Evolutionary conservation across 2,329 filamentous ascomycete species (phyloP).

Genomic region (Didymella keratinophila): DNA sequence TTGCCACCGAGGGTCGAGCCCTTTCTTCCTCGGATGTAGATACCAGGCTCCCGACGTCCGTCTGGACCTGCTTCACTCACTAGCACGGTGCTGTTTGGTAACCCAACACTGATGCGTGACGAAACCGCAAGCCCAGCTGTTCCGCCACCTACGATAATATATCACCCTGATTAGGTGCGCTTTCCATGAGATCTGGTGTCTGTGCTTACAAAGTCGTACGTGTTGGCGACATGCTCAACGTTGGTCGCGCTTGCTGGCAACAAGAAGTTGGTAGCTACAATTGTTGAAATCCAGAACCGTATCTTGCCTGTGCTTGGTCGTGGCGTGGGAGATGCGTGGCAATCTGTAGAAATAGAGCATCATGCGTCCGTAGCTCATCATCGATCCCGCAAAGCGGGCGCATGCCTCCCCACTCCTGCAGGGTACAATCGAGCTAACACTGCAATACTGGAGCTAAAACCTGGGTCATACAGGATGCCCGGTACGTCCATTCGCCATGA

Average conservation of each 20-base stretch:
- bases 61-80: constrained; percentile 43
- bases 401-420: not conserved
- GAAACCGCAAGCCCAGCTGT: constrained; percentile 43
- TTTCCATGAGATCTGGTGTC: too few species aligned
- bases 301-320: constrained; percentile 3
- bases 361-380: not conserved
- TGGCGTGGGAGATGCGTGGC: not conserved
- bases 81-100: constrained; percentile 33
- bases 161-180: not conserved
- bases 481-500: constrained; percentile 4
- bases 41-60: constrained; percentile 37
- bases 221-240: not conserved
- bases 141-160: constrained; percentile 37
- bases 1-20: constrained; percentile 39
- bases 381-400: not conserved
- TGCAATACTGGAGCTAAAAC: constrained; percentile 11
- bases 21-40: constrained; percentile 38
- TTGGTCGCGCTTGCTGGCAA: not conserved
- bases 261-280: not conserved
- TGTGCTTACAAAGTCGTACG: constrained; percentile 16
- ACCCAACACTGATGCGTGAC: constrained; percentile 45
- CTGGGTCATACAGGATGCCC: constrained; percentile 7
- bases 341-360: not conserved
- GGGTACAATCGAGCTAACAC: not conserved
- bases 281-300: constrained; percentile 6